Base-by-base conservation (phyloP, 139 green algal genomes). In the Tetraselmis striata region DNA sequence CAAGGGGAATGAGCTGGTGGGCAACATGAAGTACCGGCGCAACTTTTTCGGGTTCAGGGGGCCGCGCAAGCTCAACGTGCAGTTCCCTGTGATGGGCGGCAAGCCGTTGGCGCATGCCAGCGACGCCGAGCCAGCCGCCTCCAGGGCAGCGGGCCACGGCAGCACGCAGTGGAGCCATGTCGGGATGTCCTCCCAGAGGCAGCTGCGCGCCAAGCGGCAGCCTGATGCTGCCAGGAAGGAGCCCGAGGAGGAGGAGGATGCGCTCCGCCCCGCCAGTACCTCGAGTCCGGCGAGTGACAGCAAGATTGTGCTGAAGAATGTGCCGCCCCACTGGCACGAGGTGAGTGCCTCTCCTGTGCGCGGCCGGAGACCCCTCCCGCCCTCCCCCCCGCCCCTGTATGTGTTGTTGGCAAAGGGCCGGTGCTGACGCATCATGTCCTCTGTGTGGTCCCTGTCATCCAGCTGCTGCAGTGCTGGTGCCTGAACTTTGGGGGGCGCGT, bases 401-500 rank as follows among this genome's bases (percentile, higher is more conserved):
- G n/a, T n/a, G n/a, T n/a, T n/a, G n/a, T n/a, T n/a, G n/a, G n/a
- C n/a, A n/a, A n/a, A n/a, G n/a, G n/a, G n/a, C n/a, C n/a, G n/a
- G n/a, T n/a, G n/a, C n/a, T n/a, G n/a, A n/a, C n/a, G n/a, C n/a
- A n/a, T n/a, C n/a, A n/a, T n/a, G n/a, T n/a, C n/a, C n/a, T n/a
- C n/a, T n/a, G n/a, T n/a, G n/a, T n/a, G n/a, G n/a, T n/a, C n/a
- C n/a, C n/a, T n/a, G n/a, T n/a, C n/a, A n/a, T n/a, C n/a, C n/a
- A n/a, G 77, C 77, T 80, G 29, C 29, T 80, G 28, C 77, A 80
- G 77, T 80, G 77, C 77, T 80, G 77, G 77, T 80, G 77, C 77
- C 29, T 80, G 28, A 32, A 80, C 77, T 80, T 80, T 22, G 77
- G 77, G 23, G 77, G 77, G 28, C 30, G 77, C 2, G 77, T 80